Percentiles rank a stretch among this genome's conserved stretches.
phyloP scores from a whole-genome alignment of 305 asterid species.

The Fraxinus sp. region DNA sequence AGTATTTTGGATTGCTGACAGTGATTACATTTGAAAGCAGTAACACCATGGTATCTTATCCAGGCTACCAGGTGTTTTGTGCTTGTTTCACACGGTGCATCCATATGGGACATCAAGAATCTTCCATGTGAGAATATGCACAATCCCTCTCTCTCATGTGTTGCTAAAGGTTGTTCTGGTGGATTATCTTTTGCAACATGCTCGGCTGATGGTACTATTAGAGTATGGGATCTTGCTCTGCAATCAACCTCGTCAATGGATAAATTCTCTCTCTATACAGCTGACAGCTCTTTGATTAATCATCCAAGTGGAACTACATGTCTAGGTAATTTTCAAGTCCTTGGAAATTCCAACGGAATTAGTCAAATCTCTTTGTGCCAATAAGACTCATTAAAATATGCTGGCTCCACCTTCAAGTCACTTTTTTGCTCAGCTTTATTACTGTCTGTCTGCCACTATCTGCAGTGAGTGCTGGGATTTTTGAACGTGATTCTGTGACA shows the following conservation, averaged over 20 bases:
- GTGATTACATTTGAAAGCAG: conserved; percentile 39
- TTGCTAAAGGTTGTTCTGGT: conserved; percentile 65
- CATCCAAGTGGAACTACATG: conserved; percentile 28
- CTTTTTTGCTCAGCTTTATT: not conserved
- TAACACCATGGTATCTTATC: conserved; percentile 43
- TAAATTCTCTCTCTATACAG: conserved; percentile 23
- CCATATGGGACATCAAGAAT: conserved; percentile 66
- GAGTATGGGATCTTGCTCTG: conserved; percentile 65
- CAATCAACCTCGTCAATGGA: conserved; percentile 35
- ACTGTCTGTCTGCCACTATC: conserved; percentile 15
- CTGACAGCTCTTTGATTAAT: conserved; percentile 26
- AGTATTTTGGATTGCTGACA: conserved; percentile 33
- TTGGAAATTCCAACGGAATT: conserved; percentile 12
- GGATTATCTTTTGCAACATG: conserved; percentile 74
- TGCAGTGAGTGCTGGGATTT: conserved; percentile 59
- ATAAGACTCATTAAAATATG: conserved; percentile 20
- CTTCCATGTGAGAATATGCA: conserved; percentile 61
- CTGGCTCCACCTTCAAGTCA: not conserved
- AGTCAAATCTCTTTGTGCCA: conserved; percentile 16
- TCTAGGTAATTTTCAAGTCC: conserved; percentile 42
- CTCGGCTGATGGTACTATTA: conserved; percentile 63
- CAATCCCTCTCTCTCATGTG: conserved; percentile 55
- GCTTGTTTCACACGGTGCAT: conserved; percentile 61
- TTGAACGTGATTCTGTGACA: conserved; percentile 62
- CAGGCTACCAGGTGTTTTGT: conserved; percentile 70